These are phyloP conservation scores for Candida sanyiensis DNA, from an alignment of 805 yeast genomes.

Conservation along the genomic window DNA sequence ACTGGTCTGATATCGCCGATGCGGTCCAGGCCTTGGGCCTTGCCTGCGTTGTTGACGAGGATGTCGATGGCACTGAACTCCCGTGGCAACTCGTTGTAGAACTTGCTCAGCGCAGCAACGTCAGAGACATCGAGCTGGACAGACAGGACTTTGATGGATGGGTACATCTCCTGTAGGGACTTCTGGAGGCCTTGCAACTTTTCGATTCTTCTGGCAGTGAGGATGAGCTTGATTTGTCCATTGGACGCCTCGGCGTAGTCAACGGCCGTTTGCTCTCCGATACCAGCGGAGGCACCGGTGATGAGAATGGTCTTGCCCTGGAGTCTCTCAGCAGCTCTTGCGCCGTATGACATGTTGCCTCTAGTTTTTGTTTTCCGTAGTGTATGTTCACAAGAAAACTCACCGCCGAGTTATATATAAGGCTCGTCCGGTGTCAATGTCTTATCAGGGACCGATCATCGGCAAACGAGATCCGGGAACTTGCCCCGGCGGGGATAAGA, in stretches of 20 bases:
- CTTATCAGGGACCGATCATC: no score
- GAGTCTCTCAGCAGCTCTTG: constrained; percentile 72
- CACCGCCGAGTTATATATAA: no score
- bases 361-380: background rate
- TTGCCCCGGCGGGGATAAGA: background rate
- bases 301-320: constrained; percentile 74
- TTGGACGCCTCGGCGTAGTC: constrained; percentile 75
- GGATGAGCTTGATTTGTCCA: constrained; percentile 63
- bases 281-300: constrained; percentile 97
- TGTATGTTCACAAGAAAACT: no score
- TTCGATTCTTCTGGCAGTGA: constrained; percentile 74
- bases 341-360: constrained; percentile 56
- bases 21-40: constrained; percentile 74
- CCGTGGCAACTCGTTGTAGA: constrained; percentile 46
- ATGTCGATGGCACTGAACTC: constrained; percentile 60
- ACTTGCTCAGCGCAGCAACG: constrained; percentile 43
- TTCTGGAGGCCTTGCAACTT: constrained; percentile 45
- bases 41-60: constrained; percentile 68
- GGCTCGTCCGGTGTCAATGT: no score
- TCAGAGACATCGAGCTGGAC: constrained; percentile 54
- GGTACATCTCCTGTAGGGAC: constrained; percentile 41
- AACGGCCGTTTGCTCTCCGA: constrained; percentile 86
- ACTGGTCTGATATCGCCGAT: constrained; percentile 62
- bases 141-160: constrained; percentile 40
- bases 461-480: background rate